Conservation (phyloP, 148 eudicot species). For the Dysphania ambrosioides region DNA sequence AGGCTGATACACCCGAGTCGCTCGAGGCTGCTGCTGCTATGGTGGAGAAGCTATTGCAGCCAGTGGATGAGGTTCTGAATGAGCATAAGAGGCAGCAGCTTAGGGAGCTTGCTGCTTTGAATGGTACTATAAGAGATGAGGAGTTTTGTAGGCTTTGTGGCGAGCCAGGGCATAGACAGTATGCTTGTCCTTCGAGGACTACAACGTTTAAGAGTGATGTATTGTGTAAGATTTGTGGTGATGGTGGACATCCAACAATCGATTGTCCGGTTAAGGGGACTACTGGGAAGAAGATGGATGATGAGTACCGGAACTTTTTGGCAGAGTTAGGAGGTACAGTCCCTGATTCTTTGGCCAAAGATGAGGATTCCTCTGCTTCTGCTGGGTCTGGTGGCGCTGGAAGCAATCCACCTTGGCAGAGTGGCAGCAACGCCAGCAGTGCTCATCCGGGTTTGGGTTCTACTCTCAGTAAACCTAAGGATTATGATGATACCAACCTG, state of each 20-base stretch:
- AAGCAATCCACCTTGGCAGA: slow-evolving; percentile 59
- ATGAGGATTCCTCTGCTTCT: slow-evolving; percentile 26
- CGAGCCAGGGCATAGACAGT: slow-evolving; percentile 82
- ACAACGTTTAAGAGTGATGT: slow-evolving; percentile 86
- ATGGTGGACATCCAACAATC: slow-evolving; percentile 85
- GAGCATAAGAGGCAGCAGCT: slow-evolving; percentile 91
- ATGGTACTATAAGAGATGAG: slow-evolving; percentile 88
- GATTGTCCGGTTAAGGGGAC: slow-evolving; percentile 90
- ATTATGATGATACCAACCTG: slow-evolving; percentile 73
- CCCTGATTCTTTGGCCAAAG: slow-evolving; percentile 54
- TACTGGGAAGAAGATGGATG: slow-evolving; percentile 88
- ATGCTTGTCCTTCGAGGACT: slow-evolving; percentile 64
- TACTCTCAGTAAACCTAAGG: slow-evolving; percentile 45
- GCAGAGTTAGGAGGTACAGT: slow-evolving; percentile 84
- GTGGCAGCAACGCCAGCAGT: slow-evolving; percentile 30
- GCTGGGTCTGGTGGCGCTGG: slow-evolving; percentile 48
- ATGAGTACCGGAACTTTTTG: slow-evolving; percentile 77
- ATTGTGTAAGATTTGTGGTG: slow-evolving; percentile 81
- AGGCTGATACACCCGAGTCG: slow-evolving; percentile 79
- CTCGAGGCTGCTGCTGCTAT: slow-evolving; percentile 88
- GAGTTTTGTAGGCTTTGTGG: slow-evolving; percentile 87
- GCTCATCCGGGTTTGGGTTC: slow-evolving; percentile 53
- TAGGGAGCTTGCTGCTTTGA: slow-evolving; percentile 80
- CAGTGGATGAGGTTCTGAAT: slow-evolving; percentile 77
- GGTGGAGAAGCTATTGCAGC: slow-evolving; percentile 86